These are phyloP conservation scores for Rhodotorula sp. DNA, from an alignment of 1,284 basidiomycete genomes.

Conservation along the genomic window DNA sequence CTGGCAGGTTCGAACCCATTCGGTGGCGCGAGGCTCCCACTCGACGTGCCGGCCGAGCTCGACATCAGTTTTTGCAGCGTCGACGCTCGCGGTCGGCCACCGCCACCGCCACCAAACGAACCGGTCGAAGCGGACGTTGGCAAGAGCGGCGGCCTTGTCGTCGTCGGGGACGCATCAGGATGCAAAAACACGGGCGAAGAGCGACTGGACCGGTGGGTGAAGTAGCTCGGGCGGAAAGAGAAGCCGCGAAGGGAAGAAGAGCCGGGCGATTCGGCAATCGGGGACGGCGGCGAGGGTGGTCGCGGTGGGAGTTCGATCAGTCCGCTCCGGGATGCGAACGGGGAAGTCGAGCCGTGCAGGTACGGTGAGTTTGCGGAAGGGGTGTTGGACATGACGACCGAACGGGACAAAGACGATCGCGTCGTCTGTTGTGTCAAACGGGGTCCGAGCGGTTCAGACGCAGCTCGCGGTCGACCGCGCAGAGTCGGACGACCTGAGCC, in stretches of 20 bases:
- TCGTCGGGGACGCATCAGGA: background rate
- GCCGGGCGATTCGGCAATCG: background rate
- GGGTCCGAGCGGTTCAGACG: conserved; percentile 16
- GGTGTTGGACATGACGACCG: background rate
- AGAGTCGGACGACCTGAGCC: background rate
- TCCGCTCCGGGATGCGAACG: conserved; percentile 24
- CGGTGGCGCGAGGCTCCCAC: background rate
- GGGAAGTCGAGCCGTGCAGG: conserved; percentile 16
- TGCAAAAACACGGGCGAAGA: background rate
- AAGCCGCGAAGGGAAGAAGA: background rate
- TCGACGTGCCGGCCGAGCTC: conserved; percentile 5
- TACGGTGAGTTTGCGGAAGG: background rate
- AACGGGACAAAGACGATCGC: background rate
- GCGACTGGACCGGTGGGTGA: conserved; percentile 18
- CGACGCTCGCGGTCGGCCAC: conserved; percentile 14
- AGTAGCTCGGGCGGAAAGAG: conserved; percentile 3
- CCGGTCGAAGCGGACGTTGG: conserved; percentile 2
- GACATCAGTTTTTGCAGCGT: conserved; percentile 24
- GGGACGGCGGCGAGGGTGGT: background rate
- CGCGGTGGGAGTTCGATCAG: conserved; percentile 22
- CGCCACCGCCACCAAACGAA: background rate
- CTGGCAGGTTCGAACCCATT: background rate
- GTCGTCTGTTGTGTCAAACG: background rate
- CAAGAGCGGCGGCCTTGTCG: conserved; percentile 1
- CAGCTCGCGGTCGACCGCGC: conserved; percentile 15